Base-by-base conservation (phyloP, 345 rosid species). In the Camelina neglecta region DNA sequence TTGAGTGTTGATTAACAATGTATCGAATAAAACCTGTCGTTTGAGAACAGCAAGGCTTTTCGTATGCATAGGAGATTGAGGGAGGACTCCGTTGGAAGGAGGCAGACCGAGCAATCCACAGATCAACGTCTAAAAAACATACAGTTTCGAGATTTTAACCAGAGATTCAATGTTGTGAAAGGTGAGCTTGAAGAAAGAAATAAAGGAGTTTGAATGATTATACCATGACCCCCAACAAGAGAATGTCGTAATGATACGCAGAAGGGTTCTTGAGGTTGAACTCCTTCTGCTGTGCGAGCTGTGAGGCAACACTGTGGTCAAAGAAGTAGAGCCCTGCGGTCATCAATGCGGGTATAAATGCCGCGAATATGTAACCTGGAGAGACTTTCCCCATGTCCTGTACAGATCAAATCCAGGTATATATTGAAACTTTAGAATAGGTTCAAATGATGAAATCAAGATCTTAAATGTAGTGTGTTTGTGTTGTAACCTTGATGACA, bases 61-160 rank as follows among this genome's bases (percentile, higher is more conserved):
- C 8, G 95, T 86, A 73, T 93, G 98, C 98, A 91, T 91, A 7
- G 98, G 98, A 69, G 97, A 88, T 60, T 93, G 97, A n/a, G 97
- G 98, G 2, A 93, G 86, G 71, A 93, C 97, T 33, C 98, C 93
- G 39, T 93, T 91, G 2, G 92, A 87, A 56, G 98, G 97, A 60
- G 96, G 97, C 31, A 93, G 81, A 4, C 97, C 93, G 11, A 89
- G 45, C 76, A 93, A 73, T 58, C 98, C 98, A 69, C 98, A 93
- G 42, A 93, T 81, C 77, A 93, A 73, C 29, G 93, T 88, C 98
- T 93, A 84, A 33, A 63, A 60, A 62, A 71, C 61, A 57, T 16
- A 63, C 21, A 49, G 8, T 11, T 48, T 71, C 42, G 8, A 69
- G 10, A 65, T 20, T 39, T 63, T 8, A 26, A 55, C 16, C 7